phyloP scores from a whole-genome alignment of 176 grass and related monocot genomes.

The Saccharum spontaneum region DNA sequence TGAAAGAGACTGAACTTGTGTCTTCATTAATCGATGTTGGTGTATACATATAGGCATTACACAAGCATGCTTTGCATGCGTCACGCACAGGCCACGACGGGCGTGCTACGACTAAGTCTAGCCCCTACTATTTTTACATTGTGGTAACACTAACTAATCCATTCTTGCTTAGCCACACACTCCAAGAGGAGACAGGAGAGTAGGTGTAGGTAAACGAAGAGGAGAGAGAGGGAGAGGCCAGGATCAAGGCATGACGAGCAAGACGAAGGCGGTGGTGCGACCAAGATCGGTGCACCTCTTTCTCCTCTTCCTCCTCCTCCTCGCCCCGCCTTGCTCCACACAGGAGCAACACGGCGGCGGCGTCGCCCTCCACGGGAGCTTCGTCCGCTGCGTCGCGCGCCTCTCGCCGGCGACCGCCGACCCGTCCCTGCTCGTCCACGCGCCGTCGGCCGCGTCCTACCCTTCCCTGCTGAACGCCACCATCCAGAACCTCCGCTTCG shows the following conservation, averaged over 20 bases:
- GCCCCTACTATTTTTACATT: no score
- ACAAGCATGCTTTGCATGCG: no score
- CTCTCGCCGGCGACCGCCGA: slow-evolving; percentile 42
- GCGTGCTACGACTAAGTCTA: no score
- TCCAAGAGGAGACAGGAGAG: neutral
- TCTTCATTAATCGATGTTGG: no score
- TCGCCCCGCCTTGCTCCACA: slow-evolving; percentile 11
- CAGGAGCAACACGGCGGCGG: neutral
- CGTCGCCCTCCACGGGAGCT: slow-evolving; percentile 32
- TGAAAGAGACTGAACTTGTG: no score
- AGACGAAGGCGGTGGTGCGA: slow-evolving; percentile 18
- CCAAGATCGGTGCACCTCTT: neutral
- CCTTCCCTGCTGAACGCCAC: slow-evolving; percentile 43
- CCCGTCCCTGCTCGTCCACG: slow-evolving; percentile 34
- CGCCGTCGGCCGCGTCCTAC: slow-evolving; percentile 32
- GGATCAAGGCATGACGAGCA: neutral
- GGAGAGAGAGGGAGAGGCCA: no score
- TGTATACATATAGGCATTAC: no score
- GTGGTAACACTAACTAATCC: neutral
- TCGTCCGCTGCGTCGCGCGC: slow-evolving; percentile 51
- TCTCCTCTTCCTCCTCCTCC: neutral
- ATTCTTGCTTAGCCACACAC: neutral
- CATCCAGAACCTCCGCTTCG: slow-evolving; percentile 69
- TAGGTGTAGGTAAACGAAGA: neutral
- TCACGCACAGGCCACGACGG: no score